These are phyloP conservation scores for Naganishia antarctica DNA, from an alignment of 768 basidiomycete genomes.

Conservation along the genomic window DNA sequence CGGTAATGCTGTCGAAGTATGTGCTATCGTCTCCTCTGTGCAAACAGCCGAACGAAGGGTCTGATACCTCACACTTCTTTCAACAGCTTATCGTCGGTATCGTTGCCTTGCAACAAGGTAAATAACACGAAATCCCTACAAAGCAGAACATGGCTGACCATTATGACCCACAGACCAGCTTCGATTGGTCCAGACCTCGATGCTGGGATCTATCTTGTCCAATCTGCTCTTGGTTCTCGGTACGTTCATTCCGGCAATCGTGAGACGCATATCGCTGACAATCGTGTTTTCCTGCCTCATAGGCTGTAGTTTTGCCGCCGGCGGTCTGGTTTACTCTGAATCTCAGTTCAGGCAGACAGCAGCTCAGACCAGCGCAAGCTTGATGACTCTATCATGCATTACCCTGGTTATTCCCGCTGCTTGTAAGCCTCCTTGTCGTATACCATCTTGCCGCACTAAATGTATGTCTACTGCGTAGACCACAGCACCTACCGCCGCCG, in stretches of 20 bases:
- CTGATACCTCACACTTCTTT: background rate
- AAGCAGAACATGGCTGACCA: slow-evolving; percentile 39
- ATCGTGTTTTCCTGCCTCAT: background rate
- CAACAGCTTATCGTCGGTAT: slow-evolving; percentile 71
- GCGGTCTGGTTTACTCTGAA: slow-evolving; percentile 61
- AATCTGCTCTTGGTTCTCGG: slow-evolving; percentile 86
- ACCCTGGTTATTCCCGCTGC: slow-evolving; percentile 89
- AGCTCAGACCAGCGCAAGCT: slow-evolving; percentile 65
- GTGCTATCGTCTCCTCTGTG: background rate
- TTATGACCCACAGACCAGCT: slow-evolving; percentile 58
- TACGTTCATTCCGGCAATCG: slow-evolving; percentile 63
- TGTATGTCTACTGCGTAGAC: no score
- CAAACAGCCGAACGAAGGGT: background rate
- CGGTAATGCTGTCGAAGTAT: slow-evolving; percentile 57
- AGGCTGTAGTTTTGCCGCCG: slow-evolving; percentile 18
- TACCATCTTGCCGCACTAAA: background rate
- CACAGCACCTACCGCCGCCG: slow-evolving; percentile 38
- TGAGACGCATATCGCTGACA: slow-evolving; percentile 50
- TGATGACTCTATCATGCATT: slow-evolving; percentile 82
- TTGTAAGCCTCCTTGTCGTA: slow-evolving; percentile 53
- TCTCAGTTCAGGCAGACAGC: slow-evolving; percentile 75
- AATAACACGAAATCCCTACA: background rate
- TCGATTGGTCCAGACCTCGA: slow-evolving; percentile 85
- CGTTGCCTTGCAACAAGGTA: slow-evolving; percentile 70
- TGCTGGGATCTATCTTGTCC: slow-evolving; percentile 85